Base-by-base conservation (phyloP, 495 filamentous ascomycete species). In the Aspergillus conjunctus region DNA sequence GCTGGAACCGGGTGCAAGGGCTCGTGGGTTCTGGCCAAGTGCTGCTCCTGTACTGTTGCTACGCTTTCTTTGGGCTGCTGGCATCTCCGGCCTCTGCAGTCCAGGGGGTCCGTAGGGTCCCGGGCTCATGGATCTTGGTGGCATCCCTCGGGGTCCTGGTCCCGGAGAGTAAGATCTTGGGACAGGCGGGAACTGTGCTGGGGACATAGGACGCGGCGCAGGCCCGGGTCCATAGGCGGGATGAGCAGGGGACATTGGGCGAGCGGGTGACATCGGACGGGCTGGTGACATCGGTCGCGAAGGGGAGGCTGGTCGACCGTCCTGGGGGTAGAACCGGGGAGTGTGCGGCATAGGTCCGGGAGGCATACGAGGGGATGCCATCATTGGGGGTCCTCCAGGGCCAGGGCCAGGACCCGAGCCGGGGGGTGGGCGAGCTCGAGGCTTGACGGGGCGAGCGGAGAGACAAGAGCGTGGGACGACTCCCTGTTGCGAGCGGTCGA, bases 401-500 rank as follows among this genome's bases (percentile, higher is more conserved):
- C 77, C 76, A 43, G 73, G 77, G 18, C 77, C 77, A 37, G 73
- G 77, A 60, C 80, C 81, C 54, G 71, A 67, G 20, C 76, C 76
- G 55, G 82, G 80, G 57, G 79, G 80, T 64, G 79, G 83, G 52
- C 82, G 81, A 33, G 83, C 70, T 48, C 92, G 90, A 56, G 94
- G 92, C 79, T 97, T 96, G 65, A 98, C 87, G 52, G 94, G 91
- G 53, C 90, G 87, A 51, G 91, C 88, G 26, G 95, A 98, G 31
- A 98, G 83, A 77, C 95, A 98, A 37, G 92, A 96, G 34, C 94
- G 87, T 18, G 94, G 94, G 56, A 87, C 91, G 51, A 98, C 95
- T 74, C 94, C 94, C 77, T 97, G 92, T 65, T 89, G 82, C 45
- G 91, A 91, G 51, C 91, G 88, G 74, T 98, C 93, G 50, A 98